Base-by-base conservation (phyloP, 768 basidiomycete genomes). In the Tephrocybe rancida region DNA sequence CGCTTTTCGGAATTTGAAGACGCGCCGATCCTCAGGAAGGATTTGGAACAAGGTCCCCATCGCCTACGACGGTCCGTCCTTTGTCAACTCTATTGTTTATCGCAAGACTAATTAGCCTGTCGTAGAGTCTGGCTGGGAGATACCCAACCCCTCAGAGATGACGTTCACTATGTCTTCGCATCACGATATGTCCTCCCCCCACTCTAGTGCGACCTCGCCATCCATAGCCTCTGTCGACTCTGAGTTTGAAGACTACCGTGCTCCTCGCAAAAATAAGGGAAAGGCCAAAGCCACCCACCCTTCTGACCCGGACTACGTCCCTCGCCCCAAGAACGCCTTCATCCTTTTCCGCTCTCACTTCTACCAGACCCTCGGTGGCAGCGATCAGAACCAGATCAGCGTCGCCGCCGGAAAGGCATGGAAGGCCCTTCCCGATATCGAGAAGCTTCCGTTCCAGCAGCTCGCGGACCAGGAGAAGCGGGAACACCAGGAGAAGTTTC, bases 311-410 rank as follows among this genome's bases (percentile, higher is more conserved):
- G 61, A 67, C 18, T 49, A 58, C 34, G 58, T 74, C 32, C 69
- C 68, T 14, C 72, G 74, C 4, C 74, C 73, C 2, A 66, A 68
- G n/a, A 75, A 75, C 51, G 67, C 72, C 14, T 75, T 75, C 55
- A 71, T 75, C 48, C 37, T 70, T 50, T 74, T 70, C 59, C 71
- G 74, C 19, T 74, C 70, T 8, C 56, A 64, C 39, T 66, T 67
- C 47, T 58, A 60, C 41, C 24, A 42, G 26, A 59, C 39, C 5
- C 11, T 48, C 24, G 49, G 52, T 25, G 52, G 61, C 25, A 59
- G 58, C 14, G 67, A 68, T 47, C 73, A 75, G 57, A 68, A 69
- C 26, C 59, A 70, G 22, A 63, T 73, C 39, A 74, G 73, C 56
- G 62, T 63, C 29, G 57, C 57, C 2, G 73, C 74, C 4, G 72